phyloP scores from a whole-genome alignment of 768 basidiomycete species.

The Leccinum fibrillosum region DNA sequence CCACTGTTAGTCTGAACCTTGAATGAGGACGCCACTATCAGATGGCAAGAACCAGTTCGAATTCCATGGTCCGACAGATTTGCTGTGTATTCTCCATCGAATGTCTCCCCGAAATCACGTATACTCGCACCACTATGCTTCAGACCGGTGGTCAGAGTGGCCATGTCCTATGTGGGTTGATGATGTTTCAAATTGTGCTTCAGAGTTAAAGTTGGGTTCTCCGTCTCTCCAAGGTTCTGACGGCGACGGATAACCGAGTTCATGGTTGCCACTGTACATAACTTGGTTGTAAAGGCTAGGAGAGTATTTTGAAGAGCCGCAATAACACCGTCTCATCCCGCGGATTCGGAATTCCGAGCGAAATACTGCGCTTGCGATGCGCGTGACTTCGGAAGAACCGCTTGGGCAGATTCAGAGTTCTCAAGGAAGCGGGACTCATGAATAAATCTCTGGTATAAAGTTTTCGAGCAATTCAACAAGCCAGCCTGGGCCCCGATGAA shows the following conservation, averaged over 20 bases:
- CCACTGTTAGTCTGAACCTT: constrained; percentile 7
- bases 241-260: neutral
- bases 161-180: neutral
- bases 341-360: neutral
- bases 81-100: neutral
- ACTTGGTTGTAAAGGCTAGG: neutral
- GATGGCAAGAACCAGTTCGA: constrained; percentile 1
- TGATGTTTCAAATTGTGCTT: neutral
- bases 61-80: neutral
- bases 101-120: neutral
- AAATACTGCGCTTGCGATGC: neutral
- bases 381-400: neutral
- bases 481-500: neutral
- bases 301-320: neutral
- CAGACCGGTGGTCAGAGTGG: neutral
- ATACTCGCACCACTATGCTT: neutral
- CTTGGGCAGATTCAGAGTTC: neutral
- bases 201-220: neutral
- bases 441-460: neutral
- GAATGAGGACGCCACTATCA: constrained; percentile 8
- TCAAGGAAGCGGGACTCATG: neutral
- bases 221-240: neutral
- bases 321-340: constrained; percentile 9
- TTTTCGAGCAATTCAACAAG: neutral
- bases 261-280: neutral